A percentile compares a stretch with the other conserved stretches of the same genome.
phyloP scores from a whole-genome alignment of 1,284 basidiomycete genomes.

The Microbotryomycetes sp. region DNA sequence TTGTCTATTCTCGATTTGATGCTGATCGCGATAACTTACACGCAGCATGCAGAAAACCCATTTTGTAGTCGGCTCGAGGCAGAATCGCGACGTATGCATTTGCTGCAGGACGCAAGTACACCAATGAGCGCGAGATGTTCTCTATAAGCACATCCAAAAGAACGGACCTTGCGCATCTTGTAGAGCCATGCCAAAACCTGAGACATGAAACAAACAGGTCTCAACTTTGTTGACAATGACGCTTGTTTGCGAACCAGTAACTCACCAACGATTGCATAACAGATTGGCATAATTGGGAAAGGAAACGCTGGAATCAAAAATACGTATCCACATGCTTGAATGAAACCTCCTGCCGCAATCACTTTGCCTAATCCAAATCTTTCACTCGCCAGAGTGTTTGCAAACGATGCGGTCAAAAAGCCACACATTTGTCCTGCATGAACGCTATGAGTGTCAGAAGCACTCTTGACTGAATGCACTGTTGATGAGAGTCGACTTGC shows the following conservation, averaged over 20 bases:
- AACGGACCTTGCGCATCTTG: slow-evolving; percentile 16
- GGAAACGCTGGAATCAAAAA: slow-evolving; percentile 28
- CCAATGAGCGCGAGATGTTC: background rate
- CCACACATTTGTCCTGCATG: slow-evolving; percentile 12
- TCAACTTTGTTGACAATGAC: accelerated
- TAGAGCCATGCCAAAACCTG: slow-evolving; percentile 19
- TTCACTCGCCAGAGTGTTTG: background rate
- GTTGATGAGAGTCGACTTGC: slow-evolving; percentile 3
- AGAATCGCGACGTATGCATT: slow-evolving; percentile 23
- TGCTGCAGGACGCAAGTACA: no score
- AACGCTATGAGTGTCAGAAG: background rate
- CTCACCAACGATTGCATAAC: slow-evolving; percentile 20
- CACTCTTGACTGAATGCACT: no score
- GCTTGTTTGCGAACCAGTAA: background rate
- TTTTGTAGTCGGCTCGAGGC: slow-evolving; percentile 15
- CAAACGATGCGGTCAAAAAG: slow-evolving; percentile 7
- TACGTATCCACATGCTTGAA: slow-evolving; percentile 23
- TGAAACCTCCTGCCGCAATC: slow-evolving; percentile 16
- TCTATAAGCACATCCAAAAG: background rate
- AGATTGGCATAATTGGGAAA: slow-evolving; percentile 22
- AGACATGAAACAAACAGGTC: background rate
- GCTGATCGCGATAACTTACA: no score
- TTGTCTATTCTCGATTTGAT: no score
- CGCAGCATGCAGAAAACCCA: slow-evolving; percentile 24
- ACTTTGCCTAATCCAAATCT: slow-evolving; percentile 25